A percentile compares a stretch with the other conserved stretches of the same genome.
These are phyloP conservation scores for Ramularia endophylla DNA, from an alignment of 2,329 filamentous ascomycete genomes.

Conservation along the genomic window DNA sequence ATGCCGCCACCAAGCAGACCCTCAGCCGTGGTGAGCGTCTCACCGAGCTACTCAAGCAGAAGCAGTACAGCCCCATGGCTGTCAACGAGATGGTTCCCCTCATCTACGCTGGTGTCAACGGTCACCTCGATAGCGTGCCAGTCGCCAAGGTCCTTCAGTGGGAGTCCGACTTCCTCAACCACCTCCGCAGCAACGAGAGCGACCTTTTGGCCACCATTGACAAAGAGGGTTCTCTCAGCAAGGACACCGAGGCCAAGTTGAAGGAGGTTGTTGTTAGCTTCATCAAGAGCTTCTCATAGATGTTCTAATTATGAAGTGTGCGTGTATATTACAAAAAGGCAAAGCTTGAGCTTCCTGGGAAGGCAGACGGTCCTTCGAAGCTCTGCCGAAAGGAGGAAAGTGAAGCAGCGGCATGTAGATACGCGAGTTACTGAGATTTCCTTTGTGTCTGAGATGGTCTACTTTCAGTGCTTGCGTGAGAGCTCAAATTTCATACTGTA, in stretches of 20 bases:
- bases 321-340: slow-evolving; percentile 31
- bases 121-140: slow-evolving; percentile 80
- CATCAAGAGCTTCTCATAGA: slow-evolving; percentile 81
- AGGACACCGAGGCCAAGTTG: slow-evolving; percentile 80
- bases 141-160: slow-evolving; percentile 87
- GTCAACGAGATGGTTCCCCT: slow-evolving; percentile 99
- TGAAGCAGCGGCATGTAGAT: slow-evolving; percentile 23
- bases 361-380: slow-evolving; percentile 11
- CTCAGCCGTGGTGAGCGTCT: slow-evolving; percentile 97
- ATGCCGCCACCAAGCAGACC: slow-evolving; percentile 98
- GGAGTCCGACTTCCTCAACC: slow-evolving; percentile 89
- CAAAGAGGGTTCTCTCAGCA: slow-evolving; percentile 93
- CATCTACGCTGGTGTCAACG: slow-evolving; percentile 99
- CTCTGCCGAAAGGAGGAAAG: slow-evolving; percentile 10
- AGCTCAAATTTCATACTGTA: too few relatives aligned
- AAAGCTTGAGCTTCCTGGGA: slow-evolving; percentile 19
- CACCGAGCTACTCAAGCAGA: slow-evolving; percentile 99
- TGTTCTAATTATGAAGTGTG: slow-evolving; percentile 15
- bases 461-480: too few relatives aligned
- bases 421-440: slow-evolving; percentile 22
- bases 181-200: slow-evolving; percentile 85
- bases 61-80: slow-evolving; percentile 98
- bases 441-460: slow-evolving; percentile 14
- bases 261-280: slow-evolving; percentile 71
- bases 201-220: slow-evolving; percentile 82